A percentile compares a stretch with the other conserved stretches of the same genome.
These are phyloP conservation scores for Chaetomiaceae sp. DNA, from an alignment of 2,329 filamentous ascomycete genomes.

Conservation along the genomic window DNA sequence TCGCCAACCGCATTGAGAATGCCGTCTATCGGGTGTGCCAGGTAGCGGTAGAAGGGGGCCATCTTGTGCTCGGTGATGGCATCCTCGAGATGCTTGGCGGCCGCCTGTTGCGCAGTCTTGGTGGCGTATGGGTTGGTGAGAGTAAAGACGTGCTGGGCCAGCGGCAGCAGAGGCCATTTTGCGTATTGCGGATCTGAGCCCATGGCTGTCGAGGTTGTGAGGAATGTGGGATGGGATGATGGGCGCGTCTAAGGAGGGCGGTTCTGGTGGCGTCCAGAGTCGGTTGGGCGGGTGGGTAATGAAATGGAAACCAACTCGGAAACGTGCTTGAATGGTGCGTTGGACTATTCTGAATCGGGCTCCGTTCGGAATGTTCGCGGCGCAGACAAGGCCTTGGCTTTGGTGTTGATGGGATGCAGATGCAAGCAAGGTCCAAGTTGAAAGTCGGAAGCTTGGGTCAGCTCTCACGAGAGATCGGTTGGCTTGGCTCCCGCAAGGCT, in stretches of 20 bases:
- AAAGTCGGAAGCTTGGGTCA: slow-evolving; percentile 8
- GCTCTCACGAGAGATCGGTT: slow-evolving; percentile 8
- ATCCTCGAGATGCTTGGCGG: slow-evolving; percentile 72
- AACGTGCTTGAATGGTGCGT: neutral
- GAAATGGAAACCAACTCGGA: no score
- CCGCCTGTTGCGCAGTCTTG: slow-evolving; percentile 61
- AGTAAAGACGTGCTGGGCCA: slow-evolving; percentile 82
- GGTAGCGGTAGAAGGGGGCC: slow-evolving; percentile 80
- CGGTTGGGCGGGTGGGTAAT: neutral
- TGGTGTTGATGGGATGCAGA: slow-evolving; percentile 5
- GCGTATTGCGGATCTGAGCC: slow-evolving; percentile 79
- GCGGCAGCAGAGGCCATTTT: slow-evolving; percentile 75
- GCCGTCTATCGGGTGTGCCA: slow-evolving; percentile 77
- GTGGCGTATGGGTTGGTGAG: slow-evolving; percentile 75
- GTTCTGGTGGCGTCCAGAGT: no score
- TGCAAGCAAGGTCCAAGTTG: slow-evolving; percentile 9
- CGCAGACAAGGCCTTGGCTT: neutral
- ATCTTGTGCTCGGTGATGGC: slow-evolving; percentile 80
- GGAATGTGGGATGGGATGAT: slow-evolving; percentile 2
- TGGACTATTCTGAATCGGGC: neutral
- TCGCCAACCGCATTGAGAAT: slow-evolving; percentile 76
- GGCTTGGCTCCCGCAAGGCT: slow-evolving; percentile 24
- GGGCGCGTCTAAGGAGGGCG: neutral
- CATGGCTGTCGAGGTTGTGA: slow-evolving; percentile 47
- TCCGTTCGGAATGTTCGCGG: neutral